These are phyloP conservation scores for Xerophyta viscosa DNA, from an alignment of 106 monocot species.

Conservation along the genomic window DNA sequence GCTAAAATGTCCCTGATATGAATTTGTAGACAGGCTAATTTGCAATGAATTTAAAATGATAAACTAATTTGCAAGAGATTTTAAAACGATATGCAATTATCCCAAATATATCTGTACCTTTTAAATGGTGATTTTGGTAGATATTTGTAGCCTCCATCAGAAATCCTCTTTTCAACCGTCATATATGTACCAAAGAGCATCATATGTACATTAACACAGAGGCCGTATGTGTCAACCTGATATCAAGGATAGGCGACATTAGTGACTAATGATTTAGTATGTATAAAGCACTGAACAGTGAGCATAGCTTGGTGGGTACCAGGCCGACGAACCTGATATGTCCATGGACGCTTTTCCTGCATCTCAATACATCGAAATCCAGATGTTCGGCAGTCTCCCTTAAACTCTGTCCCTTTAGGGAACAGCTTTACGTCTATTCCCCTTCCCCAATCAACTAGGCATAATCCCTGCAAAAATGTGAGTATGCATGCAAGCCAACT, in stretches of 20 bases:
- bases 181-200: slow-evolving; percentile 89
- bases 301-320: too few relatives aligned
- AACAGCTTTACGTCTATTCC: slow-evolving; percentile 76
- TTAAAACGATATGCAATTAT: too few relatives aligned
- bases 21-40: too few relatives aligned
- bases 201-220: slow-evolving; percentile 88
- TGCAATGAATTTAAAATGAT: too few relatives aligned
- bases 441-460: slow-evolving; percentile 95
- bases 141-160: slow-evolving; percentile 47
- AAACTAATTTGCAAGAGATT: too few relatives aligned
- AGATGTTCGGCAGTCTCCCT: slow-evolving; percentile 71
- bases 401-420: slow-evolving; percentile 46
- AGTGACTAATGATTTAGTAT: too few relatives aligned
- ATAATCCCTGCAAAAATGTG: slow-evolving; percentile 58
- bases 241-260: too few relatives aligned
- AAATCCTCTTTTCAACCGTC: slow-evolving; percentile 56
- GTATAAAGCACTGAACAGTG: too few relatives aligned
- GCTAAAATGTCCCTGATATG: too few relatives aligned
- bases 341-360: slow-evolving; percentile 80
- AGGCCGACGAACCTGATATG: slow-evolving; percentile 62
- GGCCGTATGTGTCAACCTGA: slow-evolving; percentile 90
- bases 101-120: slow-evolving; percentile 30
- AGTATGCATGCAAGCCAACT: too few relatives aligned
- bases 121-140: slow-evolving; percentile 68
- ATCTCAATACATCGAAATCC: slow-evolving; percentile 80